Conservation (phyloP, 306 rosid genomes). For the Elaeagnus macrophylla region DNA sequence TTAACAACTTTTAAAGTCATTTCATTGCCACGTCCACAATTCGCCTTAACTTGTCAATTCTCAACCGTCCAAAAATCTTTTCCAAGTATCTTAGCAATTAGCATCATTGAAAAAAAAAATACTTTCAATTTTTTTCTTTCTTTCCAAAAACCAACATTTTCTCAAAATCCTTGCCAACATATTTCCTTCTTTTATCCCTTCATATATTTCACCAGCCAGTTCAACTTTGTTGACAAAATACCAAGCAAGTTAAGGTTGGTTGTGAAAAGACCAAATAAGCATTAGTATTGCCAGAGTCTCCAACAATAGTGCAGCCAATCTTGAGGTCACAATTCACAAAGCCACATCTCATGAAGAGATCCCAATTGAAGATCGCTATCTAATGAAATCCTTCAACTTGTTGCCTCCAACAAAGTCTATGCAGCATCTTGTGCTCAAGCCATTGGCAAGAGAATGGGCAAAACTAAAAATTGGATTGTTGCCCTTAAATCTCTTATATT, state of each 20-base stretch:
- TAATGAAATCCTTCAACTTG: slow-evolving; percentile 46
- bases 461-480: slow-evolving; percentile 66
- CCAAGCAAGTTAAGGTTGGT: slow-evolving; percentile 87
- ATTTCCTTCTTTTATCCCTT: no score
- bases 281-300: slow-evolving; percentile 74
- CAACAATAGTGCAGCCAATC: slow-evolving; percentile 37
- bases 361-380: slow-evolving; percentile 57
- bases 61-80: no score
- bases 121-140: no score
- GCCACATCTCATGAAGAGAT: slow-evolving; percentile 72
- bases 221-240: slow-evolving; percentile 22
- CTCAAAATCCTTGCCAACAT: no score
- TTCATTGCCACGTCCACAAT: no score
- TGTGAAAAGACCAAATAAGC: slow-evolving; percentile 94
- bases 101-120: no score
- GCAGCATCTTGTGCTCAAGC: slow-evolving; percentile 59
- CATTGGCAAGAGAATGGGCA: slow-evolving; percentile 52
- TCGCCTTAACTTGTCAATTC: no score
- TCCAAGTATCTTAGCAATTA: no score
- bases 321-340: slow-evolving; percentile 55
- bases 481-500: slow-evolving; percentile 70
- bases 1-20: no score
- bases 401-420: slow-evolving; percentile 40
- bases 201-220: no score
- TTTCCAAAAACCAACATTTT: no score